Percentiles rank a stretch among this genome's conserved stretches.
phyloP scores from a whole-genome alignment of 805 yeast genomes.

The Wickerhamiella bombiphila region DNA sequence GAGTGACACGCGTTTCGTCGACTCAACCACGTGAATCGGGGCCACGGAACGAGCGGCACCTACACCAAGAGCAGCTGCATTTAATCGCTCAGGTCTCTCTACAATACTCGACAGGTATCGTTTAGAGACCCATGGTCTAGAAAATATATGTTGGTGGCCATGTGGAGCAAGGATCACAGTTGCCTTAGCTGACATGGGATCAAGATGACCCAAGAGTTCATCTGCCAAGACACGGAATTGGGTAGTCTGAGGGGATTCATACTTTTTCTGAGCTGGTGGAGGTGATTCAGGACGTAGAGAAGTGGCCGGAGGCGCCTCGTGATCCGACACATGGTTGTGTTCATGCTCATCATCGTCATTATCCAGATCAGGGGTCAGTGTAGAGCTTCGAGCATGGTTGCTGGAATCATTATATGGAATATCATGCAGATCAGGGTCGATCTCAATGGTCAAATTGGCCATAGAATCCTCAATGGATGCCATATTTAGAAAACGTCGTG shows the following conservation, averaged over 20 bases:
- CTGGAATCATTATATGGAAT: too few species aligned
- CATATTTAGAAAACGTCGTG: too few species aligned
- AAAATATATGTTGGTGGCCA: conserved; percentile 56
- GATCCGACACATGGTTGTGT: too few species aligned
- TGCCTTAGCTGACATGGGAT: conserved; percentile 4
- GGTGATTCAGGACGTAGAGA: too few species aligned
- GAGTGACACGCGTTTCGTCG: conserved; percentile 33
- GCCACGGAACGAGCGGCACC: conserved; percentile 58
- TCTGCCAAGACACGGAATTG: not conserved
- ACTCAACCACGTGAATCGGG: conserved; percentile 30
- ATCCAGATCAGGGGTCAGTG: too few species aligned
- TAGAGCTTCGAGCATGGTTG: too few species aligned
- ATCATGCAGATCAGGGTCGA: too few species aligned
- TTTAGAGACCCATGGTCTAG: conserved; percentile 64
- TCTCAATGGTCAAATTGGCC: not conserved
- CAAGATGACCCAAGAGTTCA: not conserved
- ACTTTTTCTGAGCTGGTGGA: not conserved
- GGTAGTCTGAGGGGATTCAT: not conserved
- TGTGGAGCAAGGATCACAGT: conserved; percentile 48
- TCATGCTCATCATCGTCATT: too few species aligned
- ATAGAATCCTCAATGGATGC: too few species aligned
- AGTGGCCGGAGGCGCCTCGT: too few species aligned
- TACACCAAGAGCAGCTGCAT: conserved; percentile 66
- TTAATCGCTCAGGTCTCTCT: conserved; percentile 66
- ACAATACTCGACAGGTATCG: conserved; percentile 53